phyloP scores from a whole-genome alignment of 768 basidiomycete species.

The Psilocybe azurescens region DNA sequence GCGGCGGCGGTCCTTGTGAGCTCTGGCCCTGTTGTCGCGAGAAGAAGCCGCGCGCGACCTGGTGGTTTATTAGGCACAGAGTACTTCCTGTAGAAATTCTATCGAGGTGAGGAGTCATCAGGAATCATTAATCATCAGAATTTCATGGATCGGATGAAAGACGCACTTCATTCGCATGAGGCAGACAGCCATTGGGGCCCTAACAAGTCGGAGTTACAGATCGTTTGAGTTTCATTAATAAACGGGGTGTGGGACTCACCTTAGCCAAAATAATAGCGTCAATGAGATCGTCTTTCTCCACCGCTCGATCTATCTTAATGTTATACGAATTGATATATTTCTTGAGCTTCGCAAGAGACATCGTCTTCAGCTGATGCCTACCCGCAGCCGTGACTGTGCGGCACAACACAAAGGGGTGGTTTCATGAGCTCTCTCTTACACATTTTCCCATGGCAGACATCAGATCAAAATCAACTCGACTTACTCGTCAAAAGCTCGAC shows the following conservation, averaged over 20 bases:
- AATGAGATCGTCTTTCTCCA: constrained; percentile 83
- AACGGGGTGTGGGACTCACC: constrained; percentile 42
- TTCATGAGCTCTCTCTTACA: too few species aligned
- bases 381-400: constrained; percentile 72
- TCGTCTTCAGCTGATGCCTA: constrained; percentile 54
- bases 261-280: constrained; percentile 60
- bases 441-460: background rate
- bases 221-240: background rate
- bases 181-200: constrained; percentile 67
- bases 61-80: constrained; percentile 58
- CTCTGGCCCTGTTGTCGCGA: constrained; percentile 44
- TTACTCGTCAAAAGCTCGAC: constrained; percentile 71
- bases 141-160: background rate
- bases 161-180: constrained; percentile 60
- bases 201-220: constrained; percentile 25
- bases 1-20: constrained; percentile 27
- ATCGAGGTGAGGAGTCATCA: background rate
- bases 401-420: background rate
- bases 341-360: constrained; percentile 67
- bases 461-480: background rate
- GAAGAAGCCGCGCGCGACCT: constrained; percentile 50
- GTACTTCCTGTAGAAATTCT: constrained; percentile 66
- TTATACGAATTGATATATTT: constrained; percentile 75
- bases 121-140: background rate
- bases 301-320: constrained; percentile 61